Evolutionary conservation across 257 asterid species (phyloP).

Genomic region (Penstemon barbatus): DNA sequence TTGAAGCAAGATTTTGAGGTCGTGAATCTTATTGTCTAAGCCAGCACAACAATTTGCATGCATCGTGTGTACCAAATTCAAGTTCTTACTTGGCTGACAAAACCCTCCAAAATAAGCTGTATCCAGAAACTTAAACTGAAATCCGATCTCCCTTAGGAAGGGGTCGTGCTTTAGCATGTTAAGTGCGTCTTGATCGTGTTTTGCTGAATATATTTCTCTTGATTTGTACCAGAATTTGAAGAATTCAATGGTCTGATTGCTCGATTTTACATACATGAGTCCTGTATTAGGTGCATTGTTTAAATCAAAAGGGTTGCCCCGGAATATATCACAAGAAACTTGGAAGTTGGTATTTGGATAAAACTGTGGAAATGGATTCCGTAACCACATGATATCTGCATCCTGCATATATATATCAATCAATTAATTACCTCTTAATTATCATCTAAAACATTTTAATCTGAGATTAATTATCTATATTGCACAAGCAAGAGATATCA

Average conservation of each 20-base stretch:
- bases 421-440: no score
- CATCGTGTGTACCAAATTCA: conserved; percentile 13
- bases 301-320: conserved; percentile 3
- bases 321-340: not conserved
- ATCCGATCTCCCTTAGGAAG: not conserved
- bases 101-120: conserved; percentile 8
- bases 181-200: conserved; percentile 12
- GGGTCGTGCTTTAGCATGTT: conserved; percentile 5
- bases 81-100: conserved; percentile 14
- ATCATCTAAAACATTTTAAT: no score
- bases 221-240: conserved; percentile 19
- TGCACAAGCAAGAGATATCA: no score
- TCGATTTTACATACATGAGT: conserved; percentile 8
- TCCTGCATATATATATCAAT: not conserved
- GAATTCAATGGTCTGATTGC: conserved; percentile 15
- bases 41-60: conserved; percentile 19
- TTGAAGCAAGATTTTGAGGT: conserved; percentile 6
- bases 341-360: not conserved
- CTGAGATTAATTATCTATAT: no score
- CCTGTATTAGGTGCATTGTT: conserved; percentile 4
- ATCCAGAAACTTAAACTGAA: conserved; percentile 8
- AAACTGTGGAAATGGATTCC: conserved; percentile 2
- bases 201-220: not conserved
- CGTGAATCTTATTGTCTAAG: conserved; percentile 12
- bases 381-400: conserved; percentile 12